Percentiles rank a stretch among this genome's conserved stretches.
Conservation (phyloP, 805 yeast species). For the Metschnikowia noctiluminum region DNA sequence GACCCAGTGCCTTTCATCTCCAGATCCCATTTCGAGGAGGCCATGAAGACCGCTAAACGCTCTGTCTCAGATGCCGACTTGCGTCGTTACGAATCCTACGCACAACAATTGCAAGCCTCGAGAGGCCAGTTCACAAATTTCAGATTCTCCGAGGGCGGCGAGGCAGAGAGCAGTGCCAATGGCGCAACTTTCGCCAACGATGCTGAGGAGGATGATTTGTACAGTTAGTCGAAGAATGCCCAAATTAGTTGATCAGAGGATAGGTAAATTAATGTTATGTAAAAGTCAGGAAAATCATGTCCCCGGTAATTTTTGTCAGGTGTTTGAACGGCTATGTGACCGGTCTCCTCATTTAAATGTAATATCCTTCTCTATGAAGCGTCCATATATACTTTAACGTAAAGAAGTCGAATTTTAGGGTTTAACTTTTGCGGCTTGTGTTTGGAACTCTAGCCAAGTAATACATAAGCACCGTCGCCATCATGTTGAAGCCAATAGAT, state of each 20-base stretch:
- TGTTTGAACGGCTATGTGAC: conserved; percentile 41
- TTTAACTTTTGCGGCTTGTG: conserved; percentile 9
- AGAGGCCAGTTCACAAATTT: conserved; percentile 94
- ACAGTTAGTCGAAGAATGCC: conserved; percentile 17
- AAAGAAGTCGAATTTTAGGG: no score
- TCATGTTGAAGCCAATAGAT: conserved; percentile 40
- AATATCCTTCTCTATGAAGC: no score
- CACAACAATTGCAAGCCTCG: conserved; percentile 92
- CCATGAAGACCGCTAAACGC: conserved; percentile 98
- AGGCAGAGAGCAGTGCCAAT: conserved; percentile 24
- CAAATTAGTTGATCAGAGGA: no score
- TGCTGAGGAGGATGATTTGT: conserved; percentile 36
- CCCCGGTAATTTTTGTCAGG: background rate
- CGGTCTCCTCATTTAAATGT: no score
- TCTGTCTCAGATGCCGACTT: conserved; percentile 96
- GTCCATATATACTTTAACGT: no score
- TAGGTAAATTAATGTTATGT: no score
- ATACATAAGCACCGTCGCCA: conserved; percentile 37
- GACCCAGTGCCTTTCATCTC: conserved; percentile 97
- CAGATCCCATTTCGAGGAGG: conserved; percentile 94
- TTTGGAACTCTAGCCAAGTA: conserved; percentile 78
- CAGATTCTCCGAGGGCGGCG: conserved; percentile 55
- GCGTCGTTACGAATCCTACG: conserved; percentile 97
- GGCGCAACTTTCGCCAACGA: conserved; percentile 46
- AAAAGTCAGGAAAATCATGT: no score